Base-by-base conservation (phyloP, 805 yeast species). In the Metschnikowia noctiluminum region DNA sequence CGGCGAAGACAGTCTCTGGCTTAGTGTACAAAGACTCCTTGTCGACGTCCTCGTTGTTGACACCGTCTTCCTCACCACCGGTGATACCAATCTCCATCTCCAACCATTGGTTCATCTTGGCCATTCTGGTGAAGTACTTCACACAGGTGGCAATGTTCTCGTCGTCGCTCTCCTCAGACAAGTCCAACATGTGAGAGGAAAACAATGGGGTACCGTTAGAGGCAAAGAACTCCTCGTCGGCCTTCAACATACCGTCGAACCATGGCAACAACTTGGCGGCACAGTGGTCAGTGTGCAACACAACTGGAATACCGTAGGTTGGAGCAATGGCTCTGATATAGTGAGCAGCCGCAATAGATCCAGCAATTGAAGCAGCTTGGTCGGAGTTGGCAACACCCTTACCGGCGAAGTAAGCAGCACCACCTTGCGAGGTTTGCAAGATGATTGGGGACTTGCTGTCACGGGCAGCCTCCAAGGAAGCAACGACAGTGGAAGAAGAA, bases 71-170 rank as follows among this genome's bases (percentile, higher is more conserved):
- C 81, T 94, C 99, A 85, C 99, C 99, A 79, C 99, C 99, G 72
- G 99, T 94, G 84, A 94, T 94, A 84, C 99, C 99, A 71, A 94
- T 94, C 82, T 94, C 99, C 99, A 94, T 94, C 83, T 94, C 99
- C 71, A 94, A 84, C 94, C 94, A 94, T 80, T 92, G 98, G 78
- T 82, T 80, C 83, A 92, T 80, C 78, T 87, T 89, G 72, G 95
- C 77, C 84, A 89, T 89, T 78, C 96, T 89, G 73, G 79, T 80
- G 79, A 94, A 92, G 84, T 94, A 94, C 78, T 89, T 85, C 74
- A 76, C 96, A 82, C 97, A 91, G 59, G 88, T 86, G 57, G 82
- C 84, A 64, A 94, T 92, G 87, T 94, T 94, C 79, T 87, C 95
- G 58, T 89, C 96, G 73, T 94, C 97, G 56, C 87, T 61, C 81